These are phyloP conservation scores for Persicaria maculosa DNA, from an alignment of 148 eudicot species.

Conservation along the genomic window DNA sequence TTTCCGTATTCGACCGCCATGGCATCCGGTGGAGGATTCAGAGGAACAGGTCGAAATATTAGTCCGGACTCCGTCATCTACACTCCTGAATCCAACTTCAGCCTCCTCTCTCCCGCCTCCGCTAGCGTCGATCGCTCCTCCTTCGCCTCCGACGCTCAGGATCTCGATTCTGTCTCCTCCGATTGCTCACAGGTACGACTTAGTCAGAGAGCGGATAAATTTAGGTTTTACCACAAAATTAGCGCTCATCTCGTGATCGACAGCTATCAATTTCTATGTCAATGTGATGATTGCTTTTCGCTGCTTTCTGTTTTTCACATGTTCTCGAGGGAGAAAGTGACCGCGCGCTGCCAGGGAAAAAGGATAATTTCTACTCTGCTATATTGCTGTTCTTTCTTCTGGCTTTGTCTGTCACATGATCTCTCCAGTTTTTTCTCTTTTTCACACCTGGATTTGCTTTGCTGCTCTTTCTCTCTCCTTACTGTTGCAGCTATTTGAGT, in stretches of 20 bases:
- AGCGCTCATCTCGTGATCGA: slow-evolving; percentile 5
- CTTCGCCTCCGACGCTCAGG: slow-evolving; percentile 49
- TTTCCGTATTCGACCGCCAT: not conserved
- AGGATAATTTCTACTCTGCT: not conserved
- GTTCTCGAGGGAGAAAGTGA: slow-evolving; percentile 4
- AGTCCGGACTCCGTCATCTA: slow-evolving; percentile 71
- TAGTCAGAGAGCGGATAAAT: not conserved
- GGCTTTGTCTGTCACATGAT: slow-evolving; percentile 6
- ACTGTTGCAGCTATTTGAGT: not conserved
- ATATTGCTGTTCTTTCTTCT: not conserved
- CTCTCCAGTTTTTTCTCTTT: not conserved
- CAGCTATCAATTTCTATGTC: not conserved
- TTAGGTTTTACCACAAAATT: not conserved
- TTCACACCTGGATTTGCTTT: not conserved
- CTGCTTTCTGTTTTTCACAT: not conserved
- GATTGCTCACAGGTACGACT: slow-evolving; percentile 32
- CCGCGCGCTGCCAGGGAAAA: not conserved
- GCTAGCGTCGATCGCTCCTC: slow-evolving; percentile 63
- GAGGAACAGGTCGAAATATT: slow-evolving; percentile 25
- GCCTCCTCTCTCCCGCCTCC: slow-evolving; percentile 66
- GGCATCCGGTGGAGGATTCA: not conserved
- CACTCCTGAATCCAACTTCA: slow-evolving; percentile 42
- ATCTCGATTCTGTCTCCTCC: slow-evolving; percentile 39
- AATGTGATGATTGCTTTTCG: not conserved
- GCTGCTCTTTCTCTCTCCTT: not conserved